Base-by-base conservation (phyloP, 306 rosid species). In the Fagus sylvatica region DNA sequence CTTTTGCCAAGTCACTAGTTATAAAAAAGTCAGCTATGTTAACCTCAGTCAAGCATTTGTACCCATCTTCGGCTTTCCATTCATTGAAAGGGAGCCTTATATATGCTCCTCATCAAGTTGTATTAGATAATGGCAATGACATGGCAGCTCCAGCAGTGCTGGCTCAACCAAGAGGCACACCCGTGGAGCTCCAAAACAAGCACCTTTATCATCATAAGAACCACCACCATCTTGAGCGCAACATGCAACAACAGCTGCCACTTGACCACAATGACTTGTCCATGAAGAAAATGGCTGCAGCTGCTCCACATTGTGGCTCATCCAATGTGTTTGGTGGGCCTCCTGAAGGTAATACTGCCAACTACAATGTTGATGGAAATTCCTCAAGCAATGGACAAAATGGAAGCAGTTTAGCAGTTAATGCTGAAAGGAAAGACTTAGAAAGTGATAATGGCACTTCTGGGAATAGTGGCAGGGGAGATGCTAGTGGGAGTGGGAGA, bases 301-400 rank as follows among this genome's bases (percentile, higher is more conserved):
- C 86, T 83, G 83, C 89, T 62, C 88, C 89, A 6, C 89, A 82
- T 37, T 89, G 90, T 61, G 89, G 94, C 75, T 93, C 89, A 69
- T 85, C 91, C 73, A 91, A 88, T 82, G 85, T 73, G 69, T 79
- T 80, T 28, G 86, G 85, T 79, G 90, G 87, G 53, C 86, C 74
- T 79, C 86, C 74, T 79, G 90, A 88, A 62, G 89, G 92, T 72
- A 90, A 83, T 75, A 82, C 80, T 49, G 95, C 82, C 75, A 88
- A 86, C 78, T 87, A 76, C 78, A 83, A 93, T 74, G 77, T 87
- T 85, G 86, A 86, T 54, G 82, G 90, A 78, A 93, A 97, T 54
- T 89, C 78, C 69, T 89, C 97, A 1, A 90, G 93, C 87, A 92
- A 92, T 84, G 90, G 92, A 68, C 91, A 85, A 84, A 90, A 88